These are phyloP conservation scores for Schizonepeta tenuifolia DNA, from an alignment of 257 asterid genomes.

Conservation along the genomic window DNA sequence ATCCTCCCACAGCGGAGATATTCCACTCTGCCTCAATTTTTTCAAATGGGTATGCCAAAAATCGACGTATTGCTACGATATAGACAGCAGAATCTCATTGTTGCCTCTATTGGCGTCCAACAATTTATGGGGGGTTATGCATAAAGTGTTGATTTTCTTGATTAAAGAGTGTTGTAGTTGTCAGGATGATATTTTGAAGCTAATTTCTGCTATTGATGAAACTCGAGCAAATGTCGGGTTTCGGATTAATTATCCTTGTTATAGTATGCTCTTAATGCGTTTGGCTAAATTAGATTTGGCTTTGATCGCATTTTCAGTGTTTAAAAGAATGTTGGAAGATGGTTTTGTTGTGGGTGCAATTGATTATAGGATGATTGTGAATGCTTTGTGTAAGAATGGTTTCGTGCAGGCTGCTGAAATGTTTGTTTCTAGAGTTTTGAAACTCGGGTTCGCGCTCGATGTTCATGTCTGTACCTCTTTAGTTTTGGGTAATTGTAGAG, in stretches of 20 bases:
- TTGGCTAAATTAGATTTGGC: slow-evolving; percentile 52
- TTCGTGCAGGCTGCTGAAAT: slow-evolving; percentile 48
- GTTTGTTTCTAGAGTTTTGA: slow-evolving; percentile 43
- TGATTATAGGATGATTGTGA: slow-evolving; percentile 46
- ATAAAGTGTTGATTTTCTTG: slow-evolving; percentile 39
- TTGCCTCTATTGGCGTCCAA: slow-evolving; percentile 31
- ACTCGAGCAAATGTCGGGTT: slow-evolving; percentile 42
- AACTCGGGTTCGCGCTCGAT: slow-evolving; percentile 45
- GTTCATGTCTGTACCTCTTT: slow-evolving; percentile 46
- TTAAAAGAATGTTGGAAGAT: slow-evolving; percentile 44
- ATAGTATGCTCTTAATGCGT: slow-evolving; percentile 46
- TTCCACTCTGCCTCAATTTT: slow-evolving; percentile 45
- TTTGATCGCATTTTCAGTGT: slow-evolving; percentile 40
- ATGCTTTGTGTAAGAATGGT: slow-evolving; percentile 56
- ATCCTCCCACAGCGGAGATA: slow-evolving; percentile 37
- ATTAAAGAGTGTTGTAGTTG: slow-evolving; percentile 39
- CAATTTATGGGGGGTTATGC: slow-evolving; percentile 38
- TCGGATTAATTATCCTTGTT: slow-evolving; percentile 52
- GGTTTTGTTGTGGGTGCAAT: slow-evolving; percentile 44
- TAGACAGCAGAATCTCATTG: slow-evolving; percentile 41
- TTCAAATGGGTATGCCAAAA: slow-evolving; percentile 50
- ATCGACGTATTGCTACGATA: slow-evolving; percentile 47
- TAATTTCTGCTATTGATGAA: slow-evolving; percentile 41
- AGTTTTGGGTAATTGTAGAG: slow-evolving; percentile 51
- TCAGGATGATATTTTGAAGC: slow-evolving; percentile 43